phyloP scores from a whole-genome alignment of 139 green algal genomes.

The Coccomyxa sp. region DNA sequence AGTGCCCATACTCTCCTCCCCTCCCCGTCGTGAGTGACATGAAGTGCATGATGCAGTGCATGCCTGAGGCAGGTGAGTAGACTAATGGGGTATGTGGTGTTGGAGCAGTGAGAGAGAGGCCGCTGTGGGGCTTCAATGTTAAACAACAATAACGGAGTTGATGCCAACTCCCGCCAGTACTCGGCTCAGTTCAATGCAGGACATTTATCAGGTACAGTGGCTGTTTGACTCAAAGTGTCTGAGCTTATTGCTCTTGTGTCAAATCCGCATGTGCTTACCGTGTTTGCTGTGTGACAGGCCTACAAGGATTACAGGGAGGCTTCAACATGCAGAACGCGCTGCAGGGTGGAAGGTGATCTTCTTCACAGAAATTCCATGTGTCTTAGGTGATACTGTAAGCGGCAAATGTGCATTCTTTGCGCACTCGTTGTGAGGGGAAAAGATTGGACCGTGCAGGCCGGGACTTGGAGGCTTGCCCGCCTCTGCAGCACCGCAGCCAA shows the following conservation, averaged over 20 bases:
- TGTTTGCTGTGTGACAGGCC: slow-evolving; percentile 10
- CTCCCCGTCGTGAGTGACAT: background rate
- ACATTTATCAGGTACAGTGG: background rate
- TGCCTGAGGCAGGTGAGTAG: background rate
- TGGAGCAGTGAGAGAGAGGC: background rate
- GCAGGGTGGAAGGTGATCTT: slow-evolving; percentile 17
- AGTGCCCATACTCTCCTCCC: background rate
- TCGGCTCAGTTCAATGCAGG: slow-evolving; percentile 1
- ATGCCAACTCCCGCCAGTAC: slow-evolving; percentile 13
- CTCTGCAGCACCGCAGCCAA: slow-evolving; percentile 24
- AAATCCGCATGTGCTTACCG: background rate
- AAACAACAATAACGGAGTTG: slow-evolving; percentile 25
- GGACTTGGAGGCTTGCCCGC: slow-evolving; percentile 21
- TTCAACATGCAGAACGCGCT: slow-evolving; percentile 28
- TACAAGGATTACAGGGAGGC: slow-evolving; percentile 26
- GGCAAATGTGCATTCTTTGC: background rate
- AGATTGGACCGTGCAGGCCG: slow-evolving; percentile 4
- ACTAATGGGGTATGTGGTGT: background rate
- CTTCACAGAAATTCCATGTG: background rate
- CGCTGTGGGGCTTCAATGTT: slow-evolving; percentile 15
- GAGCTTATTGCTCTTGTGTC: background rate
- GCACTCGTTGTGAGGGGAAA: background rate
- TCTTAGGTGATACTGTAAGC: background rate
- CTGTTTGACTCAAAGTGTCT: background rate
- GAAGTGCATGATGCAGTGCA: background rate